Evolutionary conservation across 2,329 filamentous ascomycete species (phyloP).

Genomic region (Alternaria longipes): DNA sequence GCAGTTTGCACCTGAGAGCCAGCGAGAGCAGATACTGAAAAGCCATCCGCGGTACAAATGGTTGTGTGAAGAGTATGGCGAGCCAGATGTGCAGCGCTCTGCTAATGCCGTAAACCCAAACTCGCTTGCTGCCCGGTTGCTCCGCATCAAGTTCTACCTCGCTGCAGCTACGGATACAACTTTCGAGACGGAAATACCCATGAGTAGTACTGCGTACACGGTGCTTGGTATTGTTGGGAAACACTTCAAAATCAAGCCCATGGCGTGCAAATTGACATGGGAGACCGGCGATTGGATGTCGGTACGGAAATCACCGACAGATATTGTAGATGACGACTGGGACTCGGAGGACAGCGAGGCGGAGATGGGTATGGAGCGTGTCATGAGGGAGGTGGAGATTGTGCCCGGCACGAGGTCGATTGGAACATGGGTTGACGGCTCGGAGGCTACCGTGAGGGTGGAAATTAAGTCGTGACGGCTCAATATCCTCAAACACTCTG

Average conservation of each 20-base stretch:
- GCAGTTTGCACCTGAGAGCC: constrained; percentile 64
- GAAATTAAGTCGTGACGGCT: constrained; percentile 56
- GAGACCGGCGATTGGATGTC: constrained; percentile 93
- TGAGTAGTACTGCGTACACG: constrained; percentile 80
- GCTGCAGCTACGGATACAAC: constrained; percentile 15
- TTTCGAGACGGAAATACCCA: constrained; percentile 68
- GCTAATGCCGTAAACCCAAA: constrained; percentile 69
- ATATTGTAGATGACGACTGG: constrained; percentile 61
- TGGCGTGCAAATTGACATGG: constrained; percentile 76
- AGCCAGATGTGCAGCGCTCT: constrained; percentile 68
- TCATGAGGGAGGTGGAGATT: constrained; percentile 81
- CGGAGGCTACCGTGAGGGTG: constrained; percentile 75
- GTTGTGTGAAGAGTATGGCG: constrained; percentile 79
- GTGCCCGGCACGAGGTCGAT: constrained; percentile 81
- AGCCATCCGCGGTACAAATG: constrained; percentile 76
- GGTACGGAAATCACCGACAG: constrained; percentile 67
- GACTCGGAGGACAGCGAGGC: constrained; percentile 54
- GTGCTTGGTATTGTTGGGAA: constrained; percentile 80
- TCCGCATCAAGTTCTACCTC: constrained; percentile 66
- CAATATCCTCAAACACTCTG: background rate
- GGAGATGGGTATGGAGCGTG: constrained; percentile 73
- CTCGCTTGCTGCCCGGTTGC: constrained; percentile 81
- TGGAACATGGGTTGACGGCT: constrained; percentile 82
- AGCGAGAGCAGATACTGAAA: constrained; percentile 64
- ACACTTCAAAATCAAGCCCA: constrained; percentile 71